Conservation (phyloP, 192 early-diverging fungal genomes). For the Diversispora epigaea region DNA sequence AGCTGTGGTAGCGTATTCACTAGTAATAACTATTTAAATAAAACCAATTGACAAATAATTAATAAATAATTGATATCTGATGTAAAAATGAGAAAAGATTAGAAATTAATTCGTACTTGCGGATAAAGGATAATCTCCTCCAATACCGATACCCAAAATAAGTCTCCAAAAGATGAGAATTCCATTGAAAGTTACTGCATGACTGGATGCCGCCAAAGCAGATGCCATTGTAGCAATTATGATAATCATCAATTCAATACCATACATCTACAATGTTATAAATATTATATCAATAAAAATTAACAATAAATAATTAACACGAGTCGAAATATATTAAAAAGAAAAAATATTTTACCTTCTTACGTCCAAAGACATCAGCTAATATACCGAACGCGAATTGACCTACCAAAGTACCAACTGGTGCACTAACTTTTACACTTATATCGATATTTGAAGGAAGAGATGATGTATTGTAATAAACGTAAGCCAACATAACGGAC, state of each 20-base stretch:
- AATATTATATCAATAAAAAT: too few species aligned
- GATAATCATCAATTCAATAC: slow-evolving; percentile 88
- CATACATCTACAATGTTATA: slow-evolving; percentile 64
- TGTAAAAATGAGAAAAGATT: neutral
- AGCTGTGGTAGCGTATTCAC: slow-evolving; percentile 81
- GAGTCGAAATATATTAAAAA: neutral
- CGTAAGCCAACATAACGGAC: slow-evolving; percentile 78
- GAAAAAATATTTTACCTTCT: slow-evolving; percentile 39
- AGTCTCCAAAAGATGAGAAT: slow-evolving; percentile 85
- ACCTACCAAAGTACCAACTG: slow-evolving; percentile 87
- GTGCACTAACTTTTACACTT: slow-evolving; percentile 82
- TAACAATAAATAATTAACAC: too few species aligned
- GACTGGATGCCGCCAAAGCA: slow-evolving; percentile 69
- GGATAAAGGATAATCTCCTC: slow-evolving; percentile 96
- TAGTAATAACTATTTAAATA: slow-evolving; percentile 75
- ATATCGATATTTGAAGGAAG: slow-evolving; percentile 65
- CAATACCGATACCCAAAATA: slow-evolving; percentile 88
- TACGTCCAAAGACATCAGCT: slow-evolving; percentile 86
- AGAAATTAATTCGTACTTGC: slow-evolving; percentile 45
- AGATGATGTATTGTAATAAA: slow-evolving; percentile 60
- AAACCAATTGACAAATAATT: slow-evolving; percentile 49
- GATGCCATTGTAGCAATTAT: slow-evolving; percentile 84
- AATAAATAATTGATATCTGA: slow-evolving; percentile 32
- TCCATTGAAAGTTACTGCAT: slow-evolving; percentile 58
- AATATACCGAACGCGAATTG: slow-evolving; percentile 81